Conservation (phyloP, 148 eudicot genomes). For the Rhododendron williamsianum region DNA sequence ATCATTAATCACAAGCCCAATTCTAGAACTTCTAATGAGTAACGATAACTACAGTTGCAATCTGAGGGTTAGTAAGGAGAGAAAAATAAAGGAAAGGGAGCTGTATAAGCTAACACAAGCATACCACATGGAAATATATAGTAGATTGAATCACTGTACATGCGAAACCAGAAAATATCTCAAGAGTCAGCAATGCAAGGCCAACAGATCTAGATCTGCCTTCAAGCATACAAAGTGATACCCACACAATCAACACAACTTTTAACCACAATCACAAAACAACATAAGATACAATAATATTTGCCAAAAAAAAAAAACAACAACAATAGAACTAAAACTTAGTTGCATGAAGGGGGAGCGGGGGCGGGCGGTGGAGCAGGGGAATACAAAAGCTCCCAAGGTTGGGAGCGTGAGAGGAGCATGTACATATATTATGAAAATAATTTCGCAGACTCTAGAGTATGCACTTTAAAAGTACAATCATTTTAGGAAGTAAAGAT, state of each 20-base stretch:
- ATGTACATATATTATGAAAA: too few species aligned
- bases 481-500: too few species aligned
- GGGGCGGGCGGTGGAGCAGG: too few species aligned
- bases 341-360: too few species aligned
- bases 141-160: background rate
- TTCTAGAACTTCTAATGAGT: background rate
- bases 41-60: background rate
- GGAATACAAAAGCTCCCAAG: too few species aligned
- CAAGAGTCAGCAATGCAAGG: background rate
- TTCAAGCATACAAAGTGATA: background rate
- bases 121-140: background rate
- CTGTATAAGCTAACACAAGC: background rate
- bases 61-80: background rate
- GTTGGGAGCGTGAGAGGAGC: too few species aligned
- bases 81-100: background rate
- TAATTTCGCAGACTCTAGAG: too few species aligned
- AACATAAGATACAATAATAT: background rate
- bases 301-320: background rate
- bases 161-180: background rate
- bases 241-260: background rate
- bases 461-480: too few species aligned
- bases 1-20: conserved; percentile 2
- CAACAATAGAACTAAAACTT: too few species aligned
- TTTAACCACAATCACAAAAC: background rate
- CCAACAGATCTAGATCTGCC: background rate